Conservation (phyloP, 352 stramenopile genomes). For the Globisporangium orthogonon region DNA sequence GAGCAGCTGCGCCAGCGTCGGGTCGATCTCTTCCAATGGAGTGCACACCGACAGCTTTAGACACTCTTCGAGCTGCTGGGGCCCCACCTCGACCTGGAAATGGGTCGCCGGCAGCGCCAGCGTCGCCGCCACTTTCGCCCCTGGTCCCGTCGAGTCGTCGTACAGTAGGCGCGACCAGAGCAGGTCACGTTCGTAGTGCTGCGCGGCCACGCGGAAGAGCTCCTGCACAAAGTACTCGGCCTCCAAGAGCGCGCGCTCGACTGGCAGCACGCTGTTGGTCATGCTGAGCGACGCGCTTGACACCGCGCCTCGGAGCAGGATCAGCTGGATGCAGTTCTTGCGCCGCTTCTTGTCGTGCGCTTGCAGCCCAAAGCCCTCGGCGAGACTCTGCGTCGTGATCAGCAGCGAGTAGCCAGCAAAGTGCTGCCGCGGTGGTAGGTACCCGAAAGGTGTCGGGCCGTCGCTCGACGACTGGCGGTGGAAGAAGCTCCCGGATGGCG, state of each 20-base stretch:
- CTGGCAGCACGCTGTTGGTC: conserved; percentile 39
- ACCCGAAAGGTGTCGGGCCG: conserved; percentile 16
- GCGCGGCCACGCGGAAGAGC: conserved; percentile 64
- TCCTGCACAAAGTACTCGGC: conserved; percentile 73
- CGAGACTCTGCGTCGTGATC: conserved; percentile 67
- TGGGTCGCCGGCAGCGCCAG: conserved; percentile 45
- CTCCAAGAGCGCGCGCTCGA: conserved; percentile 67
- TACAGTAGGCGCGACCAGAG: conserved; percentile 82
- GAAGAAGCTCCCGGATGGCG: conserved; percentile 71
- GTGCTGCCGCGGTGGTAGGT: conserved; percentile 13
- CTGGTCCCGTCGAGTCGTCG: conserved; percentile 45
- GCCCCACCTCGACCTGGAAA: conserved; percentile 68
- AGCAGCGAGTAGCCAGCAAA: conserved; percentile 62
- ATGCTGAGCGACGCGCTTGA: conserved; percentile 25
- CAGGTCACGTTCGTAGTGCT: conserved; percentile 84
- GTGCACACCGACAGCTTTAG: conserved; percentile 77
- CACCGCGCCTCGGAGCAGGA: conserved; percentile 50
- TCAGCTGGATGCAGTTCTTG: conserved; percentile 65
- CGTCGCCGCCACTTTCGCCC: conserved; percentile 41
- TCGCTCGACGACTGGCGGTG: conserved; percentile 36
- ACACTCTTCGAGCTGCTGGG: conserved; percentile 82
- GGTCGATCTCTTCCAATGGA: conserved; percentile 69
- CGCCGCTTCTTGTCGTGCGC: conserved; percentile 36
- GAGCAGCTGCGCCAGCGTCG: conserved; percentile 60
- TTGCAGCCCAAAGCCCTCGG: conserved; percentile 20